phyloP scores from a whole-genome alignment of 768 basidiomycete genomes.

The Agrocybe pediades region DNA sequence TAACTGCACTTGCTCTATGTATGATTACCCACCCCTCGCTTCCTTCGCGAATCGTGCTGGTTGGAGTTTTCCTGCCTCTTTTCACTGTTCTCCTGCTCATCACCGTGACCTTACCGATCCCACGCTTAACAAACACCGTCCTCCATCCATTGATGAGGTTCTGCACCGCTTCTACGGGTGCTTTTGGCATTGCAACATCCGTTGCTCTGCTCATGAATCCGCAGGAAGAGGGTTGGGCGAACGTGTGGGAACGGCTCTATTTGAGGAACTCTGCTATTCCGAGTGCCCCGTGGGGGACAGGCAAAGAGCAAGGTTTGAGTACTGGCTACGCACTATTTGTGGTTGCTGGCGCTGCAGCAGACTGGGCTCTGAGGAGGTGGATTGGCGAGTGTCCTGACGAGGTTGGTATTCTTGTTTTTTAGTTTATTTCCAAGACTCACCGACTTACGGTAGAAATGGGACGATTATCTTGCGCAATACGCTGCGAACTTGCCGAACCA shows the following conservation, averaged over 20 bases:
- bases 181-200: conserved; percentile 55
- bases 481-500: conserved; percentile 53
- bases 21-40: conserved; percentile 58
- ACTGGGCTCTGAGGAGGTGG: conserved; percentile 56
- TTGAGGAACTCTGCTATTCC: conserved; percentile 30
- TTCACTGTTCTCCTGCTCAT: conserved; percentile 37
- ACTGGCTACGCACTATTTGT: conserved; percentile 58
- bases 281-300: conserved; percentile 53
- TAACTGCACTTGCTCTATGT: conserved; percentile 51
- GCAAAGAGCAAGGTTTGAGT: conserved; percentile 58
- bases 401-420: conserved; percentile 34
- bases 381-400: conserved; percentile 73
- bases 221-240: conserved; percentile 49
- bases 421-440: neutral
- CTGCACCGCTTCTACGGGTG: conserved; percentile 52
- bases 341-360: conserved; percentile 43
- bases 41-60: conserved; percentile 46
- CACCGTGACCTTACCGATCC: conserved; percentile 34
- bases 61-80: conserved; percentile 32
- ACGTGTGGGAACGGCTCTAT: conserved; percentile 67
- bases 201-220: conserved; percentile 55
- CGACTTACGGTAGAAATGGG: conserved; percentile 58
- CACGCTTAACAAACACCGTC: conserved; percentile 42
- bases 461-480: conserved; percentile 63
- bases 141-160: conserved; percentile 53